Base-by-base conservation (phyloP, 805 yeast genomes). In the Monosporozyma yasuniensis region DNA sequence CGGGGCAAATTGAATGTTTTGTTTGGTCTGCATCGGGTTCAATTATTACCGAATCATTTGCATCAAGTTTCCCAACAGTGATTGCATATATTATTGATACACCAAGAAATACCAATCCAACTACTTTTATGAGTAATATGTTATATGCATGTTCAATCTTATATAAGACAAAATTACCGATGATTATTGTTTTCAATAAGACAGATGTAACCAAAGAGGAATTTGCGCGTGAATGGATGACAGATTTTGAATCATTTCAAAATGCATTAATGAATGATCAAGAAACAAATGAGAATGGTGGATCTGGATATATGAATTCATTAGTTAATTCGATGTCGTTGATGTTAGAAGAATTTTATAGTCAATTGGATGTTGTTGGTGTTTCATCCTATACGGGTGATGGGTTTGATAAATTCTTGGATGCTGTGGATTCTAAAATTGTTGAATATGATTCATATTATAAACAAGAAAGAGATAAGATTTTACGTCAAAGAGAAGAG, bases 1-100 rank as follows among this genome's bases (percentile, higher is more conserved):
- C 99, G 0, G 99, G 99, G 11, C 99, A 93, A 69, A 93, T 93
- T 54, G 99, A 93, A 68, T 90, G 97, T 71, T 93, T 93, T 66
- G 89, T 93, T 42, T 93, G 99, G 99, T 83, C 95, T 44, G 99
- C 99, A 0, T 86, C 96, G 21, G 99, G 99, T 11, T 79, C 96
- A 21, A 93, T 93, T 54, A 85, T 93, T 52, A 91, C 98, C 0
- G 99, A 93, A 64, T 89, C 97, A 0, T 87, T 93, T 70, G 99
- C 98, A 1, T 84, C 96, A 0, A 81, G 95, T 3, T 87, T 88
- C 65, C 99, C 99, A 16, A 93, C 99, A 0, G 87, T 93, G 25
- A 80, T 93, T 54, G 98, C 98, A 0, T 93, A 93, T 65, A 83
- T 93, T 54, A 93, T 93, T 25, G 99, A 93, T 64, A 93, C 99